Percentiles rank a stretch among this genome's conserved stretches.
phyloP scores from a whole-genome alignment of 2,329 filamentous ascomycete species.

The Rhytidhysteron rufulum region DNA sequence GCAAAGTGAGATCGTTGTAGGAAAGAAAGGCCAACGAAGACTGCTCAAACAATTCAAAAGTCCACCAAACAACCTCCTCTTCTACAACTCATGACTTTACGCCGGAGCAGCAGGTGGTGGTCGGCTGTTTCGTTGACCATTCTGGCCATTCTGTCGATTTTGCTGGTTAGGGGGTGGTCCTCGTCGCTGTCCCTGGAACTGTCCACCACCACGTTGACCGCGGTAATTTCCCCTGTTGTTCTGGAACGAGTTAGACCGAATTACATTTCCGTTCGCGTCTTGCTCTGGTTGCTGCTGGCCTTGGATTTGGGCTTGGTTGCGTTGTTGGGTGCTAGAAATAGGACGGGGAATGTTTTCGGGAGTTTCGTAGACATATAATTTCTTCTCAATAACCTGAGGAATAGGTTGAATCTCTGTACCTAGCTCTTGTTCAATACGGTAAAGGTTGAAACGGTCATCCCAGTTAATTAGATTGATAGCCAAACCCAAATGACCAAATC shows the following conservation, averaged over 20 bases:
- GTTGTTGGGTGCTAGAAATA: constrained; percentile 52
- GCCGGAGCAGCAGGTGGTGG: constrained; percentile 29
- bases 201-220: constrained; percentile 29
- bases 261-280: constrained; percentile 11
- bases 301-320: constrained; percentile 11
- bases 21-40: constrained; percentile 24
- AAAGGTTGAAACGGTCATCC: constrained; percentile 98
- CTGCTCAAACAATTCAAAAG: constrained; percentile 23
- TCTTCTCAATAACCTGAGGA: constrained; percentile 91
- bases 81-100: constrained; percentile 15
- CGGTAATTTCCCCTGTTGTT: constrained; percentile 22
- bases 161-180: constrained; percentile 21
- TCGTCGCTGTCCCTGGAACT: constrained; percentile 28
- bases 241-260: constrained; percentile 10
- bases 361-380: constrained; percentile 95
- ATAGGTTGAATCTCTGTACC: constrained; percentile 98
- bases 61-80: constrained; percentile 7
- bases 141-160: constrained; percentile 31
- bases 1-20: constrained; percentile 27
- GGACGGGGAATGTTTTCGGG: constrained; percentile 92
- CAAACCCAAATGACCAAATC: constrained; percentile 93
- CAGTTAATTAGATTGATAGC: constrained; percentile 99
- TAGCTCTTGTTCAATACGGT: constrained; percentile 96
- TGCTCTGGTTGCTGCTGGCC: constrained; percentile 24
- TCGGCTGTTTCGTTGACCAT: constrained; percentile 30